A percentile compares a stretch with the other conserved stretches of the same genome.
phyloP scores from a whole-genome alignment of 2,329 filamentous ascomycete genomes.

The Aspergillus pseudoglaucus region DNA sequence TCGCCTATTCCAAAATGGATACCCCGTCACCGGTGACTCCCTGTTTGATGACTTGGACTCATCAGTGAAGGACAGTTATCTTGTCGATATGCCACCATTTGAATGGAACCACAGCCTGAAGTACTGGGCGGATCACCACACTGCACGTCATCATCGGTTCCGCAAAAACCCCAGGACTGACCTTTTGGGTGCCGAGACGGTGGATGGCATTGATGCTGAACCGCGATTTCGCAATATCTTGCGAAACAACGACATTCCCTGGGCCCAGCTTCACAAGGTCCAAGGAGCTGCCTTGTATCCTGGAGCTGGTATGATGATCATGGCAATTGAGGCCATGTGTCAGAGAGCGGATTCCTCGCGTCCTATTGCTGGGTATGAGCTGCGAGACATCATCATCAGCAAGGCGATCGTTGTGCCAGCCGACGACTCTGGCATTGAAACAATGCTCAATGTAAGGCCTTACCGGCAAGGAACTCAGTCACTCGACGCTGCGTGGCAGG shows the following conservation, averaged over 20 bases:
- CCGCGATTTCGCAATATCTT: constrained; percentile 16
- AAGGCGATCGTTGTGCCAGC: not conserved
- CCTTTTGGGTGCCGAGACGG: constrained; percentile 6
- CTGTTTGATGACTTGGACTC: constrained; percentile 1
- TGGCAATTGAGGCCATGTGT: constrained; percentile 18
- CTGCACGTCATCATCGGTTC: constrained; percentile 11
- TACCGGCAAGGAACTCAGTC: not conserved
- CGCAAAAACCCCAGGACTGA: constrained; percentile 7
- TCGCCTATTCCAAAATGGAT: constrained; percentile 7
- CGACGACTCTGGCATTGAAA: not conserved
- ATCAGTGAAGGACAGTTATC: constrained; percentile 5
- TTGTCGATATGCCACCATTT: constrained; percentile 11
- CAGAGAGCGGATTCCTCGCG: not conserved
- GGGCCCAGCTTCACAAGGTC: constrained; percentile 19
- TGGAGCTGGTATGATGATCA: constrained; percentile 16
- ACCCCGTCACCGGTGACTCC: not conserved
- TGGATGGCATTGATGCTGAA: constrained; percentile 9
- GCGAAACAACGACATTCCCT: constrained; percentile 16
- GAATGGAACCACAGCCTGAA: constrained; percentile 11
- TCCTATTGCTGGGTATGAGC: constrained; percentile 1
- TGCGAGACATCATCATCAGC: not conserved
- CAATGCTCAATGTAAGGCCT: not conserved
- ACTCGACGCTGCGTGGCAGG: not conserved
- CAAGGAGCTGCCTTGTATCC: constrained; percentile 26
- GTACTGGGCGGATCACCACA: constrained; percentile 15